Conservation (phyloP, 352 stramenopile genomes). For the Peronosclerospora sorghi region DNA sequence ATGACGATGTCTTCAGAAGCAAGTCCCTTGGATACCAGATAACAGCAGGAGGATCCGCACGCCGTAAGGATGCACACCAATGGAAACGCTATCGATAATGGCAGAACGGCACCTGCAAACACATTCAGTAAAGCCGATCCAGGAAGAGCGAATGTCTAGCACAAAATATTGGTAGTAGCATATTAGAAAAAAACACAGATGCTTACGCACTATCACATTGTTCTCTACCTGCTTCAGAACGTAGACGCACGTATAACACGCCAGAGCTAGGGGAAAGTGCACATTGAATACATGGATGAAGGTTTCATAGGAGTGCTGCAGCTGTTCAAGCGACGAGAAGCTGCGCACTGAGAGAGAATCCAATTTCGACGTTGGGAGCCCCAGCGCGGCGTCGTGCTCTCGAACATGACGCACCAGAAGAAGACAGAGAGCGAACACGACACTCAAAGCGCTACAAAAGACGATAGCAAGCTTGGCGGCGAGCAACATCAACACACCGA, state of each 20-base stretch:
- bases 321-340: conserved; percentile 48
- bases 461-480: conserved; percentile 32
- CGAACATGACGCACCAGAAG: conserved; percentile 38
- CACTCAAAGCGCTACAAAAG: conserved; percentile 22
- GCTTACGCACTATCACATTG: background rate
- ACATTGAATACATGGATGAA: conserved; percentile 46
- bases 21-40: conserved; percentile 51
- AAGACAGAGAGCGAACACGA: conserved; percentile 27
- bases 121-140: conserved; percentile 68
- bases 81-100: conserved; percentile 52
- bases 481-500: conserved; percentile 14
- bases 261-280: conserved; percentile 53
- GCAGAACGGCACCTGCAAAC: conserved; percentile 56
- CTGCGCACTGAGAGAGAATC: conserved; percentile 44
- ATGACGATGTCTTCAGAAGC: conserved; percentile 47
- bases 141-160: conserved; percentile 73
- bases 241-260: conserved; percentile 62
- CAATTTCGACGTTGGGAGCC: conserved; percentile 32
- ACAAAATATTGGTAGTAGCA: background rate
- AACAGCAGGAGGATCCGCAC: conserved; percentile 62
- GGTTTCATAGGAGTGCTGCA: conserved; percentile 48
- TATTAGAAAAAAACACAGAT: background rate
- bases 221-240: conserved; percentile 63
- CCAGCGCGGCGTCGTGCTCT: conserved; percentile 27
- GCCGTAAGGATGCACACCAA: conserved; percentile 53